Percentiles rank a stretch among this genome's conserved stretches.
These are phyloP conservation scores for Cryptosporidium ubiquitum DNA, from an alignment of 169 alveolate species.

Conservation along the genomic window DNA sequence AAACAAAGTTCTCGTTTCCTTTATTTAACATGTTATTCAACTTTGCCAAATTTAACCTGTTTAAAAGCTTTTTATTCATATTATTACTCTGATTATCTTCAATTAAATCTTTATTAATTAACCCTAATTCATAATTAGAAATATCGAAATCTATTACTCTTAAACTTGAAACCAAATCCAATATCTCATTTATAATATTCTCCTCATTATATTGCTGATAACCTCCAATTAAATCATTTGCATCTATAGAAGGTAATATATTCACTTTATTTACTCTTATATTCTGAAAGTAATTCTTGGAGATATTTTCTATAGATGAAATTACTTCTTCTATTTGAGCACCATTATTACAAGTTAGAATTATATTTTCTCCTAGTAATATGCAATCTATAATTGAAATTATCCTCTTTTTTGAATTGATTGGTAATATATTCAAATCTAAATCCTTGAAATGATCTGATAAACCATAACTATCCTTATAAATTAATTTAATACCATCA, in stretches of 20 bases:
- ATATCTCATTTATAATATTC: constrained; percentile 21
- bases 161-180: background rate
- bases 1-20: background rate
- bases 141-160: background rate
- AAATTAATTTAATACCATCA: background rate
- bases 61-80: background rate
- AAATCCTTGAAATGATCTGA: background rate
- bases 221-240: constrained; percentile 85
- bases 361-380: constrained; percentile 5
- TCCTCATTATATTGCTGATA: constrained; percentile 80
- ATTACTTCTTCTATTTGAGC: constrained; percentile 1
- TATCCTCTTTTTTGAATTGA: background rate
- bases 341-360: constrained; percentile 3
- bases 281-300: constrained; percentile 8
- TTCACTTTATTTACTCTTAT: constrained; percentile 74
- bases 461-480: background rate
- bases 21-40: background rate
- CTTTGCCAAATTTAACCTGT: background rate
- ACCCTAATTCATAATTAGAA: background rate
- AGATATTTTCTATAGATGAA: constrained; percentile 3
- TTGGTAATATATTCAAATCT: constrained; percentile 38
- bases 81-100: too few species aligned
- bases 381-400: constrained; percentile 20
- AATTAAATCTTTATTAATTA: too few species aligned
- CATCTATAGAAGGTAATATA: constrained; percentile 82